A percentile compares a stretch with the other conserved stretches of the same genome.
phyloP scores from a whole-genome alignment of 176 grass and related monocot species.

The Eleusine indica region DNA sequence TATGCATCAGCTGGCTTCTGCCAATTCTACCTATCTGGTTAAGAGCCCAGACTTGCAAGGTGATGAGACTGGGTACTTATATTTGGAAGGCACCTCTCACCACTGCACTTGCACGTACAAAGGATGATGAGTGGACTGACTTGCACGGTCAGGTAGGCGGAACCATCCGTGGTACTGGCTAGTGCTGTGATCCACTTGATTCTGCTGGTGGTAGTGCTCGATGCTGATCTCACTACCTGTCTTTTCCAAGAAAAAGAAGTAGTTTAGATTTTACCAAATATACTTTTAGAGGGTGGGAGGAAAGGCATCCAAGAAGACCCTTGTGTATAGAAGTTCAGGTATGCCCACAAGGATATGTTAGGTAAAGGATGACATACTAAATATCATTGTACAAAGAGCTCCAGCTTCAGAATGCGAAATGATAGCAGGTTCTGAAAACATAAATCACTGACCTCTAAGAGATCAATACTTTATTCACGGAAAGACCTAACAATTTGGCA shows the following conservation, averaged over 20 bases:
- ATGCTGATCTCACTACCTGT: slow-evolving; percentile 33
- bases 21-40: slow-evolving; percentile 31
- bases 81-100: slow-evolving; percentile 33
- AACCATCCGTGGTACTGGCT: slow-evolving; percentile 61
- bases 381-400: neutral
- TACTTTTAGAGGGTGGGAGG: slow-evolving; percentile 41
- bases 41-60: slow-evolving; percentile 39
- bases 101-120: slow-evolving; percentile 42
- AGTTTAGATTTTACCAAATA: slow-evolving; percentile 27
- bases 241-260: slow-evolving; percentile 48
- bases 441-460: neutral
- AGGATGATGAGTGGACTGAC: slow-evolving; percentile 45
- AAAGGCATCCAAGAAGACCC: slow-evolving; percentile 39
- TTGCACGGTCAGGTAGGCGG: slow-evolving; percentile 57
- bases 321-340: slow-evolving; percentile 36
- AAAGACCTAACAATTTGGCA: neutral
- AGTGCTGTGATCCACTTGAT: slow-evolving; percentile 37
- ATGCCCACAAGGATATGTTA: slow-evolving; percentile 47
- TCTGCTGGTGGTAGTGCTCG: slow-evolving; percentile 44
- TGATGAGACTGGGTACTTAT: slow-evolving; percentile 20
- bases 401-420: slow-evolving; percentile 30
- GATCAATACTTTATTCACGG: neutral
- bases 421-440: neutral
- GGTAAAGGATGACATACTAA: slow-evolving; percentile 39
- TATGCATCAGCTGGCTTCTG: slow-evolving; percentile 38